Evolutionary conservation across 306 rosid genomes (phyloP), one percentile per base, ranked within the genome.

Genomic region (Glycine soja): DNA sequence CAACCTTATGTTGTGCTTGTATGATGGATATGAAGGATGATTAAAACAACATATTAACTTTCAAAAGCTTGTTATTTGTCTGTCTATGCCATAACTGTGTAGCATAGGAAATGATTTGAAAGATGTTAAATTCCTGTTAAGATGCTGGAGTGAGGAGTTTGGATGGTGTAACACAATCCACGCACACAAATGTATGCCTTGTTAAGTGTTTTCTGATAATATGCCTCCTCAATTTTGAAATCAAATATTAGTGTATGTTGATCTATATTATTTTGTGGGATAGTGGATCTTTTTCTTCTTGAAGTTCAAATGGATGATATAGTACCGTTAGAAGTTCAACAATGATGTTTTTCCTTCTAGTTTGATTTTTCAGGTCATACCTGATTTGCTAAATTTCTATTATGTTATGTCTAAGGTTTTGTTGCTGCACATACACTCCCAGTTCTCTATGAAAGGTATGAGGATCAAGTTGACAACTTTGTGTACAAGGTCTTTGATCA

Each of bases 401-500:
- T 76, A 8, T 73, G 3, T 79, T 54, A 15, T 82, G 66, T 65
- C 42, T 0, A 69, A 94, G 99, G 97, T 80, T 93, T 93, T 74
- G 89, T 93, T 72, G 98, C 89, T 67, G 96, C 94, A 40, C 97
- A 95, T 77, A 93, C 97, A 8, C 87, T 95, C 66, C 99, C 99
- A 5, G 91, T 92, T 70, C 85, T 95, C 19, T 95, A 95, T 10
- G 99, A 95, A 90, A 95, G 66, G 81, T 90, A 95, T 15, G 97
- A 90, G n/a, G 91, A 90, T 79, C 85, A 91, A 85, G 82, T 95
- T 58, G 99, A 95, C 78, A 76, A 48, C 85, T 90, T 91, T 30
- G 90, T 82, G 30, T 87, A 81, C 86, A 85, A 83, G 54, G 90
- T 89, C 50, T 34, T 89, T 5, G 92, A 83, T n/a, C 93, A 89